Evolutionary conservation across 306 rosid genomes (phyloP).

Genomic region (Citrullus amarus): DNA sequence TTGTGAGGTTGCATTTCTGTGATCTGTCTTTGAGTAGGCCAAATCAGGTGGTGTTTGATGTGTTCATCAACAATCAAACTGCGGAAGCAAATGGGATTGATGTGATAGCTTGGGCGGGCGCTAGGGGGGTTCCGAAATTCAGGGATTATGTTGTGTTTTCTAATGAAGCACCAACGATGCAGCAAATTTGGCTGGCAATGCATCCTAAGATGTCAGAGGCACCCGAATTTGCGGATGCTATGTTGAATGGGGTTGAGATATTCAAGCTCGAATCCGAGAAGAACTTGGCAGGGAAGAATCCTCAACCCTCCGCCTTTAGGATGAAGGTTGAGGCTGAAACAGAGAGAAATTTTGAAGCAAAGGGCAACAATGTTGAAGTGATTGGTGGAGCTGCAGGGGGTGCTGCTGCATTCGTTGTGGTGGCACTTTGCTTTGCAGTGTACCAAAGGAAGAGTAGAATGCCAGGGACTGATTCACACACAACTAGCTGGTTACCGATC

Average conservation of each 20-base stretch:
- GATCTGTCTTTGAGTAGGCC: conserved; percentile 16
- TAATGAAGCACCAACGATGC: neutral
- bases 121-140: conserved; percentile 17
- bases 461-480: conserved; percentile 23
- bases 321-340: conserved; percentile 16
- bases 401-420: conserved; percentile 33
- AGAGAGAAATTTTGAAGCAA: neutral
- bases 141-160: conserved; percentile 19
- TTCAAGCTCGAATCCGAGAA: conserved; percentile 25
- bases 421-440: conserved; percentile 30
- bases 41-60: conserved; percentile 26
- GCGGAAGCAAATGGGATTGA: conserved; percentile 15
- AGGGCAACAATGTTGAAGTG: conserved; percentile 14
- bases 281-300: conserved; percentile 36
- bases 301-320: conserved; percentile 22
- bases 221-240: conserved; percentile 24
- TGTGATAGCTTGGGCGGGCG: conserved; percentile 29
- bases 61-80: conserved; percentile 34
- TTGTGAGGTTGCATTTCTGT: conserved; percentile 40
- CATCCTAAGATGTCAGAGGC: conserved; percentile 9
- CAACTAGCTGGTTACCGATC: conserved; percentile 38
- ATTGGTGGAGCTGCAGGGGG: conserved; percentile 45
- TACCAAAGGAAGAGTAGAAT: conserved; percentile 28
- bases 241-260: conserved; percentile 30
- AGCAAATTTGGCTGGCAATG: conserved; percentile 31